phyloP scores from a whole-genome alignment of 106 monocot genomes.

The Platanthera guangdongensis region DNA sequence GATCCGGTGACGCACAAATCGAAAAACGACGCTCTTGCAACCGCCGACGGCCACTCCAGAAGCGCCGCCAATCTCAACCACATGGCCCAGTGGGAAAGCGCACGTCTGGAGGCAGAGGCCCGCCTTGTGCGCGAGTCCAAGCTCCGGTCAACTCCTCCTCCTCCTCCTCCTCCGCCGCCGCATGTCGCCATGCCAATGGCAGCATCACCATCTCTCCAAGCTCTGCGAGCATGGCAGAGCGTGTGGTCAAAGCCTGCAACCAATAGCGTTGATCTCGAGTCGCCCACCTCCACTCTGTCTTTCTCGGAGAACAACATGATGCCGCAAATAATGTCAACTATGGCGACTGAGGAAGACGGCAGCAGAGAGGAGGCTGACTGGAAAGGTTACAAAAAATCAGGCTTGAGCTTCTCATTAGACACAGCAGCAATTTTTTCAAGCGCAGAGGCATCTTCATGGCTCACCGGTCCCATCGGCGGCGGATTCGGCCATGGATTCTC shows the following conservation, averaged over 20 bases:
- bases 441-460: not conserved
- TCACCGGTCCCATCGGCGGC: not conserved
- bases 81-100: slow-evolving; percentile 91
- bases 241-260: slow-evolving; percentile 6
- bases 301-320: slow-evolving; percentile 24
- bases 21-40: slow-evolving; percentile 14
- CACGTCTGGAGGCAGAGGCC: slow-evolving; percentile 71
- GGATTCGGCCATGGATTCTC: not conserved
- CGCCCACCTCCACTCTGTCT: slow-evolving; percentile 61
- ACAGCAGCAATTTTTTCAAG: not conserved
- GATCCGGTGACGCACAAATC: slow-evolving; percentile 74
- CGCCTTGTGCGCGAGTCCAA: slow-evolving; percentile 47
- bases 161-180: slow-evolving; percentile 1
- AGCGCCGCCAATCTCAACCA: slow-evolving; percentile 51
- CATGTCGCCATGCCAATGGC: not conserved
- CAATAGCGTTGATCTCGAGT: slow-evolving; percentile 33
- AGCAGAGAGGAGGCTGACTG: not conserved
- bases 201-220: slow-evolving; percentile 14
- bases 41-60: slow-evolving; percentile 11
- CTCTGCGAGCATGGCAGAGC: slow-evolving; percentile 27
- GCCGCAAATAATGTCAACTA: not conserved
- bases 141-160: slow-evolving; percentile 17
- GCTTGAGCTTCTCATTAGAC: not conserved
- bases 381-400: not conserved
- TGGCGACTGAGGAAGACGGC: not conserved